A percentile compares a stretch with the other conserved stretches of the same genome.
Evolutionary conservation across 2,329 filamentous ascomycete species (phyloP).

Genomic region (Aspergillus sp.): DNA sequence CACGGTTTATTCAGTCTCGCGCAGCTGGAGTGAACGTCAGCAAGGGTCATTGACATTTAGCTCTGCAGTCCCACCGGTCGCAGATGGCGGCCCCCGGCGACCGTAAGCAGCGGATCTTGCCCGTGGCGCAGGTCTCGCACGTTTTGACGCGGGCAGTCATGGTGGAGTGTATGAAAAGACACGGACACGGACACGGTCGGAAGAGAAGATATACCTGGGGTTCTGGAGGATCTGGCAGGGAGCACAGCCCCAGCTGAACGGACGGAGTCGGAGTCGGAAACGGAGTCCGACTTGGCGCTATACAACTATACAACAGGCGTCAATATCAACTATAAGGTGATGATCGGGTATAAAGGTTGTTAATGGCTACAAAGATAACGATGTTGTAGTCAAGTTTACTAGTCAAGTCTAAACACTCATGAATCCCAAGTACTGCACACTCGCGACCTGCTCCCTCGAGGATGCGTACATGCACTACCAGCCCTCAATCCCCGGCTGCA

Average conservation of each 20-base stretch:
- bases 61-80: conserved; percentile 11
- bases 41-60: background rate
- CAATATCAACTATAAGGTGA: background rate
- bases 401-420: background rate
- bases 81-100: conserved; percentile 8
- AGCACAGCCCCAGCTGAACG: no score
- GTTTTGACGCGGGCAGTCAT: conserved; percentile 12
- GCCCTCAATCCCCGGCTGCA: conserved; percentile 55
- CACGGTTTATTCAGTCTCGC: conserved; percentile 14
- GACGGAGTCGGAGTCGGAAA: background rate
- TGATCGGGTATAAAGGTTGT: no score
- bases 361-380: no score
- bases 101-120: conserved; percentile 16
- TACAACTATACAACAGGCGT: no score
- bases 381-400: background rate
- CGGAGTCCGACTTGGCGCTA: background rate
- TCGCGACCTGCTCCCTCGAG: conserved; percentile 20
- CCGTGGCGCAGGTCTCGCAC: conserved; percentile 14
- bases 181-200: conserved; percentile 6
- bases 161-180: background rate
- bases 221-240: no score
- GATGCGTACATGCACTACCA: conserved; percentile 53
- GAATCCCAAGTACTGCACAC: conserved; percentile 14
- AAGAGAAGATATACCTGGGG: background rate
- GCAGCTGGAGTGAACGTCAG: conserved; percentile 2